Evolutionary conservation across 768 basidiomycete species (phyloP).

Genomic region (Collybiopsis luxurians): DNA sequence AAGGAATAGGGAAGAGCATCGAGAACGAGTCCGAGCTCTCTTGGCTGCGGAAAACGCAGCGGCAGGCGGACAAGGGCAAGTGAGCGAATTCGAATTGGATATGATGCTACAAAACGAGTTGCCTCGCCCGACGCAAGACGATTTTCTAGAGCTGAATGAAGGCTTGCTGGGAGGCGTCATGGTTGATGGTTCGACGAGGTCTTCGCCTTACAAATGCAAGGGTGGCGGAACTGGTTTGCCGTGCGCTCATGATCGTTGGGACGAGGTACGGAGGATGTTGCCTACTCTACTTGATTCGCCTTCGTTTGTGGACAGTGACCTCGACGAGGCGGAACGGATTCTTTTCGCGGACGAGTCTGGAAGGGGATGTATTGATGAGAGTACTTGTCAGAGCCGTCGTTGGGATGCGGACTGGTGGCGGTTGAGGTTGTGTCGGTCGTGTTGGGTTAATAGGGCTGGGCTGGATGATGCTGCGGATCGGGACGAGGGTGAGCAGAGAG

Average conservation of each 20-base stretch:
- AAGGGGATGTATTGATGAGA: slow-evolving; percentile 15
- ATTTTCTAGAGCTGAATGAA: slow-evolving; percentile 56
- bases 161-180: slow-evolving; percentile 26
- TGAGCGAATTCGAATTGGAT: background rate
- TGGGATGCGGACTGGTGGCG: slow-evolving; percentile 64
- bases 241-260: background rate
- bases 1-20: slow-evolving; percentile 25
- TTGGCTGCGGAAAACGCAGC: background rate
- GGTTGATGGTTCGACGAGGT: slow-evolving; percentile 14
- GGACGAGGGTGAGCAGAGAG: background rate
- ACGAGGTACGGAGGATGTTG: background rate
- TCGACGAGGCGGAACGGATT: slow-evolving; percentile 8
- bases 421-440: slow-evolving; percentile 41
- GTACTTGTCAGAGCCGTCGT: slow-evolving; percentile 31
- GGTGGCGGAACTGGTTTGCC: background rate
- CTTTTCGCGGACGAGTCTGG: too few species aligned
- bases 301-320: slow-evolving; percentile 13
- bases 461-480: background rate
- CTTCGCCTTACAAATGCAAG: background rate
- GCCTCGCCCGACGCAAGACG: slow-evolving; percentile 47
- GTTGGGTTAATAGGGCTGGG: background rate
- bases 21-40: slow-evolving; percentile 15
- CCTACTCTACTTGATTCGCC: slow-evolving; percentile 4
- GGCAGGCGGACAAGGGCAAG: background rate
- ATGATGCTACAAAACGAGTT: background rate